phyloP scores from a whole-genome alignment of 2,329 filamentous ascomycete genomes.

The Arthroderma uncinatum region DNA sequence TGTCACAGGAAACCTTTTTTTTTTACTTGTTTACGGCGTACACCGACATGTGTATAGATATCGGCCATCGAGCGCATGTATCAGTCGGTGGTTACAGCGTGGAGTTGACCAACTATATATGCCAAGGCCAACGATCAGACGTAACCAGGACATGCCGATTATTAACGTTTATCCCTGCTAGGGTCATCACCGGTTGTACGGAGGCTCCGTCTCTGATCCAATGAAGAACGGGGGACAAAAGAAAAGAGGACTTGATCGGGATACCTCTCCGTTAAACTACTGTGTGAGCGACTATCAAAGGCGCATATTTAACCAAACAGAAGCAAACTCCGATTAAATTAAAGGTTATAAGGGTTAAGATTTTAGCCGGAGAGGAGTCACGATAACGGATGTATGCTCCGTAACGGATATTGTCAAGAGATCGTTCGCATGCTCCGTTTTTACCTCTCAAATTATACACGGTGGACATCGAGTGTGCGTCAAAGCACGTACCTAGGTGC shows the following conservation, averaged over 20 bases:
- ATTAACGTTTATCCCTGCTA: constrained; percentile 1
- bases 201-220: background rate
- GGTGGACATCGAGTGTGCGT: background rate
- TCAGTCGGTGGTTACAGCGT: no score
- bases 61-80: background rate
- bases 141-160: background rate
- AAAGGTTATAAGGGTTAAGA: no score
- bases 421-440: no score
- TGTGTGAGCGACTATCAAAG: background rate
- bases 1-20: no score
- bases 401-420: background rate
- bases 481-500: background rate
- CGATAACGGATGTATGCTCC: background rate
- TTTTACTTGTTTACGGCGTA: constrained; percentile 2
- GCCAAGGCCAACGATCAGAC: background rate
- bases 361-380: background rate
- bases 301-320: background rate
- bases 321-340: background rate
- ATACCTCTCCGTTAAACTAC: background rate
- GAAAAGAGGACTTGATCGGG: background rate
- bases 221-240: background rate
- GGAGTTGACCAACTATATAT: no score
- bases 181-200: background rate
- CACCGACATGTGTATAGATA: background rate
- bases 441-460: background rate